A percentile compares a stretch with the other conserved stretches of the same genome.
These are phyloP conservation scores for Zygotorulaspora chibaensis DNA, from an alignment of 805 yeast species.

Conservation along the genomic window DNA sequence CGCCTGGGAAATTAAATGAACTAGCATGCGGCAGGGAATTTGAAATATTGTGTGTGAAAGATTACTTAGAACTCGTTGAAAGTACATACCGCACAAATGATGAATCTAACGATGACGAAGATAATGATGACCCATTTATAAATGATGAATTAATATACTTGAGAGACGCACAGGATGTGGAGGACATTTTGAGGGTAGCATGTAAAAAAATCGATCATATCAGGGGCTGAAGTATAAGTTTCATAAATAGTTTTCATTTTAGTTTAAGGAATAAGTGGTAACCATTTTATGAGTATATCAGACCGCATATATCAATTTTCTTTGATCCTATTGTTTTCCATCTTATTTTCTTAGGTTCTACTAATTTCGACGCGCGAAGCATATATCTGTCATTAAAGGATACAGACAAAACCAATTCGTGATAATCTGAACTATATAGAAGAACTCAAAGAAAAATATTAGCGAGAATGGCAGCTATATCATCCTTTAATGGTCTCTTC, in stretches of 20 bases:
- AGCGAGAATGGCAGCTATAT: conserved; percentile 45
- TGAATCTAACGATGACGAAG: conserved; percentile 6
- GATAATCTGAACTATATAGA: no score
- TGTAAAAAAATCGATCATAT: conserved; percentile 10
- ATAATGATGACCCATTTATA: conserved; percentile 8
- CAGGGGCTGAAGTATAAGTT: not conserved
- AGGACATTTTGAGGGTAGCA: conserved; percentile 12
- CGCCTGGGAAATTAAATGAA: conserved; percentile 14
- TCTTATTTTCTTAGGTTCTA: no score
- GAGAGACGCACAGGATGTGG: conserved; percentile 18
- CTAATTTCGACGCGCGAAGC: no score
- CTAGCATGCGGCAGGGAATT: conserved; percentile 15
- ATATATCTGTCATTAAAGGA: no score
- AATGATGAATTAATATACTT: conserved; percentile 20
- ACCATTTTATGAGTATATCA: no score
- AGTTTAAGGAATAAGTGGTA: no score
- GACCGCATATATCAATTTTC: no score
- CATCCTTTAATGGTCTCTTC: conserved; percentile 47
- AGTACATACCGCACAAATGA: conserved; percentile 9
- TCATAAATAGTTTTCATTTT: no score
- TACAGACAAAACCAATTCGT: no score
- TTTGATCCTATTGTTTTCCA: no score
- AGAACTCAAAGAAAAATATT: not conserved
- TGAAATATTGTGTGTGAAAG: conserved; percentile 15
- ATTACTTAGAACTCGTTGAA: conserved; percentile 11